A percentile compares a stretch with the other conserved stretches of the same genome.
phyloP scores from a whole-genome alignment of 2,329 filamentous ascomycete species.

The Parafenestella ontariensis region DNA sequence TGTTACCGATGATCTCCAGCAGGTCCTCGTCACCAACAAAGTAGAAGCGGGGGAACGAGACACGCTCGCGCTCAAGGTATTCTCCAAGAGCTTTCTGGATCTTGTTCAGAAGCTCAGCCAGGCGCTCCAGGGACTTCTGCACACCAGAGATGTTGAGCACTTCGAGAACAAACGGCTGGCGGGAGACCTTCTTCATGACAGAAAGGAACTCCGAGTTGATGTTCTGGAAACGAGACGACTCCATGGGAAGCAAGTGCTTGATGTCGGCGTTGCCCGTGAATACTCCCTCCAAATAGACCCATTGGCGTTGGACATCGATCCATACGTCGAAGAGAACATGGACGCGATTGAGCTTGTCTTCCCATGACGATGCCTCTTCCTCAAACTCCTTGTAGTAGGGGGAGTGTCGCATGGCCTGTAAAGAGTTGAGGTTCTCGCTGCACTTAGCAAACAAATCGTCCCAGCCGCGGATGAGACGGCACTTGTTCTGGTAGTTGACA shows the following conservation, averaged over 20 bases:
- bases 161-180: constrained; percentile 93
- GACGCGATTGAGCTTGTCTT: constrained; percentile 96
- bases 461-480: constrained; percentile 95
- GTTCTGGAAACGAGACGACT: constrained; percentile 96
- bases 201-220: constrained; percentile 99
- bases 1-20: constrained; percentile 98
- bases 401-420: constrained; percentile 98
- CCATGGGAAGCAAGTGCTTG: constrained; percentile 94
- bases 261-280: constrained; percentile 99
- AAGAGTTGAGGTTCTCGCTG: constrained; percentile 94
- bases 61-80: constrained; percentile 96
- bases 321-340: constrained; percentile 98
- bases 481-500: constrained; percentile 98
- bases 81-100: constrained; percentile 99
- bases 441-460: constrained; percentile 98
- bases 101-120: constrained; percentile 97
- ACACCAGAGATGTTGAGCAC: constrained; percentile 95
- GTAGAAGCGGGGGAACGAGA: constrained; percentile 98
- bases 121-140: constrained; percentile 91
- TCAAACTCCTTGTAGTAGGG: constrained; percentile 99
- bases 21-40: constrained; percentile 99
- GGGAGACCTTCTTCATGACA: constrained; percentile 99
- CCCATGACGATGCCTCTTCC: constrained; percentile 94
- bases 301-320: constrained; percentile 99
- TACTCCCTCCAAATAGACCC: constrained; percentile 98